Evolutionary conservation across 495 filamentous ascomycete species (phyloP), one percentile per base, ranked within the genome.

Genomic region (Xylaria grammica): DNA sequence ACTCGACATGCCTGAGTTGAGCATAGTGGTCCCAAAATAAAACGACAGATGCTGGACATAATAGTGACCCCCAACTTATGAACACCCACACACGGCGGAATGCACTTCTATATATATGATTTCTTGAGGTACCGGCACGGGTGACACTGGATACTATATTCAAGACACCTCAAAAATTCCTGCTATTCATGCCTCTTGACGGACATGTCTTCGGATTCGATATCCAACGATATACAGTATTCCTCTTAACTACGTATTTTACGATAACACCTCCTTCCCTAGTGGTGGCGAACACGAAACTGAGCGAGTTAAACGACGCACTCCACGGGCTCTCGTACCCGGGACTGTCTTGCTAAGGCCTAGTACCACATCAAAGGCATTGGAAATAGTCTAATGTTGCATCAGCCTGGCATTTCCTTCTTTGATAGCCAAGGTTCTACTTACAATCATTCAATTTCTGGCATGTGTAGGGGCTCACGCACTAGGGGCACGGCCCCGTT

Each of bases 381-480:
- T 60, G 58, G 32, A 1, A 49, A 20, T 51, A 60, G 20, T 50
- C 58, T 60, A 20, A 20, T 1, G 19, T 1, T 8, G 22, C 40
- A 29, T 60, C n/a, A 60, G 58, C 45, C 20, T 4, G 20, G 13
- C 7, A n/a, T n/a, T n/a, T 1, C n/a, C 17, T 26, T 5, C 11
- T 6, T 22, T 15, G 10, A 9, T 17, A 34, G 30, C 20, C n/a
- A 6, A 22, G 44, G 17, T 6, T 17, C 22, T 29, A 60, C 58
- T 60, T 40, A 60, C 69, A 77, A 36, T 74, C 66, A 36, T 79
- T 78, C 2, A 46, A 22, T 32, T 67, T 64, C 30, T 60, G 63
- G 66, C 76, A 78, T 9, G 67, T 74, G 19, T 62, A 75, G 27
- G 74, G 70, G 34, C 67, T 68, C 13, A 51, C 77, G 51, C 80